Conservation (phyloP, 306 rosid genomes). For the Fagus sylvatica region DNA sequence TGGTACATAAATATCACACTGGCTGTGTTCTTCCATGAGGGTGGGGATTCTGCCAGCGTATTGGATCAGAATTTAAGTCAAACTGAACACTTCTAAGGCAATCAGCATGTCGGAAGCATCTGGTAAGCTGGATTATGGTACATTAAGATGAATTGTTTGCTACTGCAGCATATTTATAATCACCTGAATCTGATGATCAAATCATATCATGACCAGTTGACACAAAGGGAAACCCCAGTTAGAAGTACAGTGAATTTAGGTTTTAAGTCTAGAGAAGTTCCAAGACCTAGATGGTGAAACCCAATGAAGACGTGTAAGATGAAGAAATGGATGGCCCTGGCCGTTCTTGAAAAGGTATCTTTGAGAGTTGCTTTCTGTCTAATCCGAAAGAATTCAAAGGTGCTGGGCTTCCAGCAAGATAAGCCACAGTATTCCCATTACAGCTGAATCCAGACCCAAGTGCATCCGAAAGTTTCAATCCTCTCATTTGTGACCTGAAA, state of each 20-base stretch:
- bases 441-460: conserved; percentile 47
- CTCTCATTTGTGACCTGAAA: conserved; percentile 39
- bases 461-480: conserved; percentile 32
- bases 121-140: too few species aligned
- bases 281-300: conserved; percentile 37
- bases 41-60: too few species aligned
- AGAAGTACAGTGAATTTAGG: background rate
- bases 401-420: conserved; percentile 37
- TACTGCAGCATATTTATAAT: too few species aligned
- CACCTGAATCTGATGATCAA: too few species aligned
- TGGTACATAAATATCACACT: background rate
- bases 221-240: too few species aligned
- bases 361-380: conserved; percentile 27
- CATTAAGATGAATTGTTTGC: too few species aligned
- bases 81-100: too few species aligned
- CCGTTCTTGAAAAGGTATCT: conserved; percentile 31
- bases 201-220: too few species aligned
- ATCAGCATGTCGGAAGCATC: too few species aligned
- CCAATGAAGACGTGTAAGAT: conserved; percentile 36
- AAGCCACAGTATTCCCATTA: conserved; percentile 41
- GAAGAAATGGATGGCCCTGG: conserved; percentile 45
- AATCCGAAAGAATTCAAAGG: conserved; percentile 28
- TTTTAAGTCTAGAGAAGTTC: background rate
- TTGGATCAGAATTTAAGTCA: too few species aligned
- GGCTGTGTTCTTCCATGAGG: background rate